These are phyloP conservation scores for Phytopythium aichiense DNA, from an alignment of 352 stramenopile species.

Conservation along the genomic window DNA sequence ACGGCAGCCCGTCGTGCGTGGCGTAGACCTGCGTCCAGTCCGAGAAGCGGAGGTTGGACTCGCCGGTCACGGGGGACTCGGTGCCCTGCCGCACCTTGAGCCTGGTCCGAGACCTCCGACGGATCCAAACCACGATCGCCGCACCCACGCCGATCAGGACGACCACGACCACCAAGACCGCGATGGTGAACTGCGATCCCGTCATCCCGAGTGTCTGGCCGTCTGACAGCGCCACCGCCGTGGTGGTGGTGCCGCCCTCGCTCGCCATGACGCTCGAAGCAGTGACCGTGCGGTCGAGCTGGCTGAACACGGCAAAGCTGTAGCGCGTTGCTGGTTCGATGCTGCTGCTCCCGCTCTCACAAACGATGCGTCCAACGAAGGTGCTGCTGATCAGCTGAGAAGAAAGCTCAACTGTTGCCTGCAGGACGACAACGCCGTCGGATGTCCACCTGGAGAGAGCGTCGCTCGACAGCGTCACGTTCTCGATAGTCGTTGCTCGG, in stretches of 20 bases:
- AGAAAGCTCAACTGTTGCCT: neutral
- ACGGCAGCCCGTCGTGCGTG: constrained; percentile 28
- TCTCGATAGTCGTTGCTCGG: neutral
- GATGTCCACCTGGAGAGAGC: neutral
- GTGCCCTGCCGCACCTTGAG: neutral
- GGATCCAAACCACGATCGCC: constrained; percentile 5
- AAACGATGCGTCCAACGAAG: neutral
- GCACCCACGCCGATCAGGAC: neutral
- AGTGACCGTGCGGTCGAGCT: neutral
- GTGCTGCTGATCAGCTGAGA: neutral
- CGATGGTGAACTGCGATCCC: constrained; percentile 3
- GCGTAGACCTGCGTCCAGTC: constrained; percentile 48
- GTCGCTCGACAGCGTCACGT: neutral
- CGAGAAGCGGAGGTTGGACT: constrained; percentile 28
- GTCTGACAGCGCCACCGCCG: neutral
- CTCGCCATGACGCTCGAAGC: neutral
- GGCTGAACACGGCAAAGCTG: neutral
- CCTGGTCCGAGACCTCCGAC: neutral
- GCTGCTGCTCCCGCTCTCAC: neutral
- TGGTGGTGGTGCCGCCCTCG: neutral
- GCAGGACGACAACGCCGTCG: neutral
- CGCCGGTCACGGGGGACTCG: constrained; percentile 13
- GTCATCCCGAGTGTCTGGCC: neutral
- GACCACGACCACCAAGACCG: neutral
- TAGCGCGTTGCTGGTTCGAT: neutral